Base-by-base conservation (phyloP, 1,139 yeast species). In the Meyerozyma athensensis region DNA sequence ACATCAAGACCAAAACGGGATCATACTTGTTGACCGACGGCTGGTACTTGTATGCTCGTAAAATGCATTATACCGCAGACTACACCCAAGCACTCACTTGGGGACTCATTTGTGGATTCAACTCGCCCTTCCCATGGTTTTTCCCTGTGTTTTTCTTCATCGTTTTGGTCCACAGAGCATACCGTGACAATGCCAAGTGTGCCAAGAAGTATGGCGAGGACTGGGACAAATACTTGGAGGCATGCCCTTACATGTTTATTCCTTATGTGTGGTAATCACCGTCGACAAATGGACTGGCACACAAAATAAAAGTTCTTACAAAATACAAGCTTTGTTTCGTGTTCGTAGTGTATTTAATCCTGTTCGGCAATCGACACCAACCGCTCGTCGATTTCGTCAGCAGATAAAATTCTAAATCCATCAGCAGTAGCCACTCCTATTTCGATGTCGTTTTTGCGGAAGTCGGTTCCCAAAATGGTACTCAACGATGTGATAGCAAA, bases 61-160 rank as follows among this genome's bases (percentile, higher is more conserved):
- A 92, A 66, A 79, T 82, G 50, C 95, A 90, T 63, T 92, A 92
- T 72, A 89, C 97, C 34, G 97, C 96, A 26, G 98, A 92, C 61
- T 89, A 82, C 72, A 68, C 77, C 37, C 96, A 87, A 68, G 77
- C 95, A 39, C 68, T 86, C 49, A 76, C 94, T 36, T 92, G 98
- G 98, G 96, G 94, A 7, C 70, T 92, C 45, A 76, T 82, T 46
- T 87, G 97, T 61, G 98, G 98, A 1, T 79, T 81, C 59, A 72
- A 69, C 30, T 85, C 96, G 4, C 86, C 92, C 36, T 78, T 92
- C 69, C 96, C 97, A 34, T 92, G 96, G 92, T 92, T 92, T 65
- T 92, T 85, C 78, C 97, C 98, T 2, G 66, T 72, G 26, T 92
- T 92, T 69, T 92, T 89, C 77, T 77, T 89, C 45, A 68, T 82